Base-by-base conservation (phyloP, 169 alveolate species). In the Plasmodium vivax region DNA sequence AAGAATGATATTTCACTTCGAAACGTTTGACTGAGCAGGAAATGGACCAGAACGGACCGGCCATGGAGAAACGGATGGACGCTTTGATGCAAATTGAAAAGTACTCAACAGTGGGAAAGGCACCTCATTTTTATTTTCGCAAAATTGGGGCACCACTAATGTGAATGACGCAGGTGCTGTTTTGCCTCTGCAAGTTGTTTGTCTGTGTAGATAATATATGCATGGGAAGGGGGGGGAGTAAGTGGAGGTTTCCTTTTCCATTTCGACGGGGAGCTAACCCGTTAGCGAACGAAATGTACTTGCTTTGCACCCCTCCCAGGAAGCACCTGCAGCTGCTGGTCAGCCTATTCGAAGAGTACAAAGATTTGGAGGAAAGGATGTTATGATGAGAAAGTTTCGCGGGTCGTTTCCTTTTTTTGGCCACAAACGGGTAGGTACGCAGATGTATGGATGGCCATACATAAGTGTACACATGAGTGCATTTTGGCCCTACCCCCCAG, bases 81-180 rank as follows among this genome's bases (percentile, higher is more conserved):
- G 88, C 94, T n/a, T 71, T 90, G 73, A 58, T 30, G 74, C 62
- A 90, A 43, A 90, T 90, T 68, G 94, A 90, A 90, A 90, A 80
- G 94, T 90, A 90, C 19, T 3, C 23, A 75, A 34, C 12, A 14
- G 36, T n/a, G 36, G 16, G 30, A 75, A 75, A 75, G n/a, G 0
- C 12, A 68, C 10, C 12, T 16, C 7, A 51, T 51, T 51, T 14
- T 51, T 51, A 51, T 51, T 51, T 51, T 0, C 62, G 16, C 19
- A 51, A 51, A 12, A 14, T 51, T 16, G 62, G 16, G 62, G 62
- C 62, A 14, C 8, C 27, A 51, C 62, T 51, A 51, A 14, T 16
- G 16, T 51, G 62, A 51, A 3, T 51, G 62, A 51, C 8, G 62
- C 19, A 51, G 12, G 27, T 47, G 19, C 19, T 19, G 16, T 6